Evolutionary conservation across 1,139 yeast species (phyloP), one percentile per base, ranked within the genome.

Genomic region (Pichia sp.): DNA sequence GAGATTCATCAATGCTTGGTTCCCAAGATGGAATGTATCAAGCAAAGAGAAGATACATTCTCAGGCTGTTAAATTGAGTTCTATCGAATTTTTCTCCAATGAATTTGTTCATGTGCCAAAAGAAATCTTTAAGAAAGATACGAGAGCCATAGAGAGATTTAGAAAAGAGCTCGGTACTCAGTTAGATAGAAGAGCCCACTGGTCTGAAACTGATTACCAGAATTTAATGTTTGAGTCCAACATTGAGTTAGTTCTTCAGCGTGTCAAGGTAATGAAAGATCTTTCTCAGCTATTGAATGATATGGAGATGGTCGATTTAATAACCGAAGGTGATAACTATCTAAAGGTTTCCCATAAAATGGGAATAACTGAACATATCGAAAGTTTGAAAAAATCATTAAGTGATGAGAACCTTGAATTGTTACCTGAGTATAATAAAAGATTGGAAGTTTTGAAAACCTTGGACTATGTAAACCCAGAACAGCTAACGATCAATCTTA

Each of bases 341-440:
- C 61, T 69, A 2, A 78, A 77, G 46, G 73, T 81, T 34, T 75
- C 79, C 50, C 73, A 77, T 51, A 80, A 78, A 57, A 74, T 75
- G 54, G 59, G 67, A 42, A 67, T 87, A 42, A 75, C 77, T 54
- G 65, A 69, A 16, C 78, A 84, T 59, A 83, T 90, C 23, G 79
- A 74, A 5, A 70, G 75, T 0, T 71, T 90, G 61, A 81, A 84
- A 63, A 76, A 77, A 50, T 72, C 86, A 50, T 79, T 90, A 59
- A 85, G 95, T 0, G 96, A 89, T 59, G 96, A 92, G 62, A 95
- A 92, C 64, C 75, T 95, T 66, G 97, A 89, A 60, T 74, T 95
- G 53, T 75, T 93, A 48, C 99, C 99, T 1, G 97, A 93, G 68
- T 93, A 93, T 67, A 95, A 90, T 64, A 96, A 90, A 69, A 80